phyloP scores from a whole-genome alignment of 805 yeast genomes.

The Starmerella sp. region DNA sequence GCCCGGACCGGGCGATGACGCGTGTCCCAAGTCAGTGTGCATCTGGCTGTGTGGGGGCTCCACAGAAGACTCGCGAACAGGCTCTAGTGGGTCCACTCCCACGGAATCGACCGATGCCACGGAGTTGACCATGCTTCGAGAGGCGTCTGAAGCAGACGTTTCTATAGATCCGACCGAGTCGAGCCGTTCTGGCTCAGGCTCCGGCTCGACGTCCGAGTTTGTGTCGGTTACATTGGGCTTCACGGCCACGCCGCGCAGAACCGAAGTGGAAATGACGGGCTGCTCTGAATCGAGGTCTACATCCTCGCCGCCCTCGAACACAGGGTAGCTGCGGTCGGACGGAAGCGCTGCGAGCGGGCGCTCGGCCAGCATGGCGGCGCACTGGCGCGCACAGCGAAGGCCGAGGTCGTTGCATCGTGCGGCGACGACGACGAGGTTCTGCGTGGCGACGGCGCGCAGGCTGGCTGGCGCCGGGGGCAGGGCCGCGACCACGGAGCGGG shows the following conservation, averaged over 20 bases:
- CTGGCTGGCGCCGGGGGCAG: constrained; percentile 18
- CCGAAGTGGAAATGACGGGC: background rate
- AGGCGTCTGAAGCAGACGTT: background rate
- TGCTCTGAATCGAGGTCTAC: background rate
- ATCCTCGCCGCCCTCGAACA: constrained; percentile 17
- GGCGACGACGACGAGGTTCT: constrained; percentile 25
- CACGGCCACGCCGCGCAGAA: background rate
- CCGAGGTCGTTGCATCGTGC: constrained; percentile 28
- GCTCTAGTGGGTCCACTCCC: background rate
- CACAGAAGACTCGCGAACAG: background rate
- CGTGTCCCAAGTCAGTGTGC: background rate
- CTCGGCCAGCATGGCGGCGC: constrained; percentile 22
- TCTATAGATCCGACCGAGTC: background rate
- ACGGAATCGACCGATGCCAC: background rate
- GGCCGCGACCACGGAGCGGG: constrained; percentile 30
- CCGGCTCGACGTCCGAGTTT: background rate
- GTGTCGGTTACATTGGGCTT: background rate
- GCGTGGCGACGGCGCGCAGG: constrained; percentile 19
- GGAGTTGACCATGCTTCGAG: background rate
- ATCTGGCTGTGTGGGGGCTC: background rate
- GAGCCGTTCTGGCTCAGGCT: background rate
- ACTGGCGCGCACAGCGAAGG: background rate
- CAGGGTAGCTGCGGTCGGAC: constrained; percentile 24
- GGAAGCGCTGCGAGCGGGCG: constrained; percentile 28
- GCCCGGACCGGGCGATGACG: background rate